A percentile compares a stretch with the other conserved stretches of the same genome.
Conservation (phyloP, 306 rosid species). For the Acacia acuminata region DNA sequence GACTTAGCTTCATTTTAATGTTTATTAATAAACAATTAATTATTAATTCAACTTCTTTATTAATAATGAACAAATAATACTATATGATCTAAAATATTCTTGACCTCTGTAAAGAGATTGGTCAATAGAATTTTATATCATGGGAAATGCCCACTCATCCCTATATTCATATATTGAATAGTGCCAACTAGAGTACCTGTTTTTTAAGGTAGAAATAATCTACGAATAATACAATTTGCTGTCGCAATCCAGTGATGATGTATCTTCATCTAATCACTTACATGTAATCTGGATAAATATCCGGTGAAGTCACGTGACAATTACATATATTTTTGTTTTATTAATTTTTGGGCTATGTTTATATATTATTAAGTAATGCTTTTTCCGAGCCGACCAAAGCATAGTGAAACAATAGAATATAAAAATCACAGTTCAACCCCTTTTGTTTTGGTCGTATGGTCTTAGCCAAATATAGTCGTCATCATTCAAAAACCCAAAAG, state of each 20-base stretch:
- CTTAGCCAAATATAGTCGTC: background rate
- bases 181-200: background rate
- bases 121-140: background rate
- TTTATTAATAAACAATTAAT: background rate
- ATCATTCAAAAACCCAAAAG: background rate
- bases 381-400: background rate
- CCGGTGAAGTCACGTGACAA: conserved; percentile 49
- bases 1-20: background rate
- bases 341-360: background rate
- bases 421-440: background rate
- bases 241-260: background rate
- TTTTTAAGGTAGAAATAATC: background rate
- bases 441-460: background rate
- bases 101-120: conserved; percentile 21
- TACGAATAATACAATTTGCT: background rate
- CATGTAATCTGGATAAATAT: conserved; percentile 31
- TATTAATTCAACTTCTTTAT: background rate
- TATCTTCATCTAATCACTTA: conserved; percentile 21
- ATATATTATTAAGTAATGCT: too few species aligned
- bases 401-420: background rate
- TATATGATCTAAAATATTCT: conserved; percentile 5
- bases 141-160: background rate
- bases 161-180: background rate
- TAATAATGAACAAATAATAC: background rate
- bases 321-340: background rate